Conservation (phyloP, 2,329 filamentous ascomycete species). For the Fusarium transvaalense region DNA sequence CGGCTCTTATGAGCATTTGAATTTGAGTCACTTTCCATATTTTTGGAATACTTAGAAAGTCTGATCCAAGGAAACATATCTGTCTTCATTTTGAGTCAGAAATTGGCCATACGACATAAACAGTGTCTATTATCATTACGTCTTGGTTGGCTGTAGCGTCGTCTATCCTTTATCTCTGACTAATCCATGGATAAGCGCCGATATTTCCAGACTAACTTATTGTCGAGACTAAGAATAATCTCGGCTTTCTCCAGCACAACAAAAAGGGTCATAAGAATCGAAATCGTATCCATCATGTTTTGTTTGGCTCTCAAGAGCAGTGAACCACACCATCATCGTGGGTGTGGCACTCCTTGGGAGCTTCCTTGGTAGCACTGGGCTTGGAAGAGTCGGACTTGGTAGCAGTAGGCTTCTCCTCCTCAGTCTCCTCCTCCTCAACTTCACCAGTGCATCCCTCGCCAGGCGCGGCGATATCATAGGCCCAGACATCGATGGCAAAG, state of each 20-base stretch:
- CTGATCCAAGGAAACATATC: background rate
- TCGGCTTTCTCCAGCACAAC: background rate
- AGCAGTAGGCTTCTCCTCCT: slow-evolving; percentile 25
- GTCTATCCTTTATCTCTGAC: background rate
- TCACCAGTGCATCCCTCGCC: slow-evolving; percentile 71
- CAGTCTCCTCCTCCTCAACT: slow-evolving; percentile 32
- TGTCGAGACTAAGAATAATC: rapidly evolving
- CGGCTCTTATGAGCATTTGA: background rate
- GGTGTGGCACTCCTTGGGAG: slow-evolving; percentile 56
- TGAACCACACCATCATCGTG: slow-evolving; percentile 58
- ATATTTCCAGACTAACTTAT: background rate
- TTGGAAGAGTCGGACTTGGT: slow-evolving; percentile 52
- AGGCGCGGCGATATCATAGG: slow-evolving; percentile 72
- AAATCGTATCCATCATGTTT: background rate
- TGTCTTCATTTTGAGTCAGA: background rate
- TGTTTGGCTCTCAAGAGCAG: slow-evolving; percentile 37
- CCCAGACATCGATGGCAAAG: slow-evolving; percentile 77
- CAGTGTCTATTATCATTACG: background rate
- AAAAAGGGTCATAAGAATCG: slow-evolving; percentile 7
- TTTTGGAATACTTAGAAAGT: rapidly evolving
- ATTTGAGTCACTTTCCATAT: rapidly evolving
- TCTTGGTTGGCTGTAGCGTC: background rate
- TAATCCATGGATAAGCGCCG: rapidly evolving
- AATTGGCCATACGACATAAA: background rate
- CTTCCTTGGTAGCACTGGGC: slow-evolving; percentile 1